These are phyloP conservation scores for Hypomontagnella monticulosa DNA, from an alignment of 495 filamentous ascomycete genomes.

Conservation along the genomic window DNA sequence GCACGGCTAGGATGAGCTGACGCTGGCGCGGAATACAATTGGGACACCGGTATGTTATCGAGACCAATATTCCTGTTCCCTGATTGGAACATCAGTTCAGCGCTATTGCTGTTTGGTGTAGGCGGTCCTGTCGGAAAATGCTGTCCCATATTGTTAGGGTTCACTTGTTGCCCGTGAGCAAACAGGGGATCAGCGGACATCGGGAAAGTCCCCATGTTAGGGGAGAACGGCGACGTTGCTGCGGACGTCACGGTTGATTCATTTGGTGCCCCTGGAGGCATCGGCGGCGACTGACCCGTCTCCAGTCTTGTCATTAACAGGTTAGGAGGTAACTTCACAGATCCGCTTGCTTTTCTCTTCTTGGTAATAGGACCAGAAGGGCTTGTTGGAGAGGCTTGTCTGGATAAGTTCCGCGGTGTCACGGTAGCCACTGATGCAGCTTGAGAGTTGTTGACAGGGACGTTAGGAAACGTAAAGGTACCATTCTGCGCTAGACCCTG, in stretches of 20 bases:
- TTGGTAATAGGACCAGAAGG: slow-evolving; percentile 69
- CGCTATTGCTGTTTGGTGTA: slow-evolving; percentile 68
- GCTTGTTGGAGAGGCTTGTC: slow-evolving; percentile 73
- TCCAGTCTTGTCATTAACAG: slow-evolving; percentile 84
- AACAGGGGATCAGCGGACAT: slow-evolving; percentile 50
- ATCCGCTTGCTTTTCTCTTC: slow-evolving; percentile 77
- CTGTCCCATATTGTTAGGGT: slow-evolving; percentile 42
- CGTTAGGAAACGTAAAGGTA: slow-evolving; percentile 31
- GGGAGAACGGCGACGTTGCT: slow-evolving; percentile 54
- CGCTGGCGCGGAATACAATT: slow-evolving; percentile 71
- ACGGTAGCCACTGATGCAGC: slow-evolving; percentile 57
- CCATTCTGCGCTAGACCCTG: slow-evolving; percentile 30
- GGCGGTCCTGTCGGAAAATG: slow-evolving; percentile 68
- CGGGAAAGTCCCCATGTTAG: slow-evolving; percentile 51
- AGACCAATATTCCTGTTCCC: slow-evolving; percentile 61
- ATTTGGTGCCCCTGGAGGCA: slow-evolving; percentile 46
- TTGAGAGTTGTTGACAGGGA: slow-evolving; percentile 43
- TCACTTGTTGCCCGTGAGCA: slow-evolving; percentile 39
- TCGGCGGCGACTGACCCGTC: slow-evolving; percentile 53
- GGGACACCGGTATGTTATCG: slow-evolving; percentile 64
- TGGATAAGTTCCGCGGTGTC: slow-evolving; percentile 71
- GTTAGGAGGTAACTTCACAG: slow-evolving; percentile 70
- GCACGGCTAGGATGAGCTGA: slow-evolving; percentile 68
- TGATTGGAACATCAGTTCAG: slow-evolving; percentile 60
- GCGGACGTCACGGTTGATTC: slow-evolving; percentile 50